Evolutionary conservation across 140 eudicot species (phyloP), one percentile per base, ranked within the genome.

Genomic region (Erigeron philadelphicus): DNA sequence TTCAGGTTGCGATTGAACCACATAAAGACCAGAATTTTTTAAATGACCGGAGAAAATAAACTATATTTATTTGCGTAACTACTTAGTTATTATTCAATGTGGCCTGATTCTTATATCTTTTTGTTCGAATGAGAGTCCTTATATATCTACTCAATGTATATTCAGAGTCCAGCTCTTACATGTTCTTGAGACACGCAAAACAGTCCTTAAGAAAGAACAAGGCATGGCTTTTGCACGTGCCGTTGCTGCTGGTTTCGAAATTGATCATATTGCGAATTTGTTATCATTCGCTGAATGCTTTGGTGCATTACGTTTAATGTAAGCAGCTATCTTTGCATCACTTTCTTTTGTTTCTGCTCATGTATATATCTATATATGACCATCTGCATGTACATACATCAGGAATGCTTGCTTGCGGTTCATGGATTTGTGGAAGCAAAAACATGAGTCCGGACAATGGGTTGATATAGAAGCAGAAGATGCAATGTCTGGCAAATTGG

Each of bases 211-310:
- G 70, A 92, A 92, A 75, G 96, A 92, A 79, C 98, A 92, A 88
- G 98, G 96, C 40, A 92, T 92, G 98, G 98, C 98, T 64, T 92
- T 92, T 84, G 98, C 98, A 68, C 95, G 98, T 64, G 96, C 98
- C 75, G 86, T 78, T 23, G 98, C 98, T 66, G 98, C 98, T 73
- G 91, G 96, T 48, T 92, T 88, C 80, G 93, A 88, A 75, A 83
- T 88, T 31, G 95, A 88, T 49, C 85, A 84, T 67, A 77, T 92
- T 80, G 78, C 78, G 31, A 79, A 83, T 52, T 78, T 92, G 66
- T 53, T 88, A 16, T 81, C 84, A 3, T 92, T 92, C 82, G 85
- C 98, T 83, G 85, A 86, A 71, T 86, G 95, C 80, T 88, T 92
- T 78, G 96, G 96, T 46, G 98, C 98, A 58, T 67, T 82, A 68